Conservation (phyloP, 306 rosid species). For the Oemleria cerasiformis region DNA sequence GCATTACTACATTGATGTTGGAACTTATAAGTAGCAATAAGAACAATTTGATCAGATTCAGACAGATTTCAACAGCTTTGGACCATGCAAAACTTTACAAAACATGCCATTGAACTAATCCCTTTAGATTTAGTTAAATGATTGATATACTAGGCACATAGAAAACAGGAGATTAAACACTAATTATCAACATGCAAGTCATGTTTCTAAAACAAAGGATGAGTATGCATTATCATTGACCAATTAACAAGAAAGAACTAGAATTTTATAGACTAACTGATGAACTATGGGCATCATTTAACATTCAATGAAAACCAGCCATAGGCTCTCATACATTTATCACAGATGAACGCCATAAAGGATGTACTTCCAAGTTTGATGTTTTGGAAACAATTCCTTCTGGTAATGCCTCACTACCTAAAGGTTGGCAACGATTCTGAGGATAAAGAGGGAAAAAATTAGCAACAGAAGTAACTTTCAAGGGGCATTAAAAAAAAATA, state of each 20-base stretch:
- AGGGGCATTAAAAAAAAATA: not conserved
- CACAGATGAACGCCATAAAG: constrained; percentile 43
- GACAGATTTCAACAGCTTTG: not conserved
- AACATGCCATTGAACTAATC: not conserved
- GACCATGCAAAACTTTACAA: not conserved
- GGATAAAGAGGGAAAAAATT: not conserved
- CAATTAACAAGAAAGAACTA: not conserved
- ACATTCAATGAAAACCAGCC: not conserved
- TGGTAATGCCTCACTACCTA: constrained; percentile 38
- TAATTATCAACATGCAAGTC: not conserved
- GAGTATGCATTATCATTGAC: not conserved
- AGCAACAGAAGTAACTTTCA: constrained; percentile 1
- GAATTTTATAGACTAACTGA: not conserved
- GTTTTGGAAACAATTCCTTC: constrained; percentile 41
- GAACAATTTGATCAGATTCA: not conserved
- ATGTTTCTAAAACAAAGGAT: not conserved
- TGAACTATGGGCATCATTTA: not conserved
- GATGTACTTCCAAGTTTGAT: constrained; percentile 40
- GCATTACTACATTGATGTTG: not conserved
- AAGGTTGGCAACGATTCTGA: constrained; percentile 40
- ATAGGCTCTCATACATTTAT: constrained; percentile 25
- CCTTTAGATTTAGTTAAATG: not conserved
- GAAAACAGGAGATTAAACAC: not conserved
- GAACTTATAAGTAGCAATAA: not conserved
- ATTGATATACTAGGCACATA: not conserved